Evolutionary conservation across 2,329 filamentous ascomycete species (phyloP).

Genomic region (Cryphonectria carpinicola): DNA sequence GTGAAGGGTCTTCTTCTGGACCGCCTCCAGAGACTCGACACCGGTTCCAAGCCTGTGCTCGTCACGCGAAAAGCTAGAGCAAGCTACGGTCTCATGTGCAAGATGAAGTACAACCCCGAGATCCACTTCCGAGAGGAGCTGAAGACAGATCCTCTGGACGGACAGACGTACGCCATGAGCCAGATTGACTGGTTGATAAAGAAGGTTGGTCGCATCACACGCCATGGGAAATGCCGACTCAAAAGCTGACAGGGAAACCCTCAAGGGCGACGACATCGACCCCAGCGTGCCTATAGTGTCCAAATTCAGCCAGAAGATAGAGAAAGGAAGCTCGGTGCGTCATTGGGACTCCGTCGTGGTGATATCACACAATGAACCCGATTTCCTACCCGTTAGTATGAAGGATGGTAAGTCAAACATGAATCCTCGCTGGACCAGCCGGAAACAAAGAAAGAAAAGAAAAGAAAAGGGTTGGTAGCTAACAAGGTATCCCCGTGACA

Average conservation of each 20-base stretch:
- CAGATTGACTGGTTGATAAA: slow-evolving; percentile 49
- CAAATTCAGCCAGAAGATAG: slow-evolving; percentile 40
- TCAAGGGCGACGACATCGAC: slow-evolving; percentile 45
- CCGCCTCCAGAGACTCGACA: slow-evolving; percentile 51
- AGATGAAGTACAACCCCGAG: slow-evolving; percentile 41
- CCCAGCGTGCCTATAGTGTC: slow-evolving; percentile 42
- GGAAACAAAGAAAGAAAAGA: neutral
- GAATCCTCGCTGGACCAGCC: too few species aligned
- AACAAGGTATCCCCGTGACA: slow-evolving; percentile 27
- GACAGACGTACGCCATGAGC: slow-evolving; percentile 44
- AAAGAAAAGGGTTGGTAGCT: neutral
- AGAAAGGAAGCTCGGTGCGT: slow-evolving; percentile 38
- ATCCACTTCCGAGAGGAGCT: slow-evolving; percentile 43
- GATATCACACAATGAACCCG: slow-evolving; percentile 43
- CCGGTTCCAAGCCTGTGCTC: slow-evolving; percentile 47
- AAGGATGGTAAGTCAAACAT: slow-evolving; percentile 40
- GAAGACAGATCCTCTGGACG: slow-evolving; percentile 39
- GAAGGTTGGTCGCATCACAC: slow-evolving; percentile 35
- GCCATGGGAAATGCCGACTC: neutral
- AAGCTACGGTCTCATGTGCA: slow-evolving; percentile 48
- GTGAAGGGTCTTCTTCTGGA: slow-evolving; percentile 57
- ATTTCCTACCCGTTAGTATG: slow-evolving; percentile 42
- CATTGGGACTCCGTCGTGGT: slow-evolving; percentile 46
- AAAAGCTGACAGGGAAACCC: neutral
- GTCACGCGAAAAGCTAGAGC: slow-evolving; percentile 46